A percentile compares a stretch with the other conserved stretches of the same genome.
These are phyloP conservation scores for Dioscorea alata DNA, from an alignment of 106 monocot genomes.

Conservation along the genomic window DNA sequence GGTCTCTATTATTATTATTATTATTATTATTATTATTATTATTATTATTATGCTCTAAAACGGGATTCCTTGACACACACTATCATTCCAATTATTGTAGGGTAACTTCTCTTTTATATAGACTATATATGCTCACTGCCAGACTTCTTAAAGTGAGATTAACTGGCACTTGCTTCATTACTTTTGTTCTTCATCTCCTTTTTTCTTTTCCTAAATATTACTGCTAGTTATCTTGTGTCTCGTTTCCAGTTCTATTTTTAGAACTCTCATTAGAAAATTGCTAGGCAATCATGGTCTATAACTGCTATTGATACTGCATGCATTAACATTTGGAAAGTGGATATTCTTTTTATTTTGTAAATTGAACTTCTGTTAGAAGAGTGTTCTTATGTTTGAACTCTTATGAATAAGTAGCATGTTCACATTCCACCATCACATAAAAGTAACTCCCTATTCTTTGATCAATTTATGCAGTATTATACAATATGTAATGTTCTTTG, in stretches of 20 bases:
- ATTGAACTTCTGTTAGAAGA: neutral
- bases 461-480: slow-evolving; percentile 57
- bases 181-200: slow-evolving; percentile 42
- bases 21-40: no score
- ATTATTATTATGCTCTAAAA: no score
- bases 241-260: slow-evolving; percentile 34
- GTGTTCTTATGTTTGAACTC: no score
- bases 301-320: slow-evolving; percentile 71
- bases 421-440: no score
- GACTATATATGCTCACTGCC: neutral
- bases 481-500: slow-evolving; percentile 85
- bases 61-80: slow-evolving; percentile 47
- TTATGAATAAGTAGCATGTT: no score
- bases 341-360: neutral
- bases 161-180: neutral
- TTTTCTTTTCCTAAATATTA: slow-evolving; percentile 27
- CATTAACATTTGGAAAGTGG: slow-evolving; percentile 55
- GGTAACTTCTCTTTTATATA: slow-evolving; percentile 28
- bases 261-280: slow-evolving; percentile 35
- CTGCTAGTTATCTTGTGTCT: slow-evolving; percentile 45
- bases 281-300: slow-evolving; percentile 69
- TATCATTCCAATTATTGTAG: slow-evolving; percentile 45
- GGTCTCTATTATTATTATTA: slow-evolving; percentile 83
- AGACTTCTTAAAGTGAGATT: neutral
- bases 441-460: neutral